phyloP scores from a whole-genome alignment of 768 basidiomycete genomes.

The Phanerochaete carnosa region DNA sequence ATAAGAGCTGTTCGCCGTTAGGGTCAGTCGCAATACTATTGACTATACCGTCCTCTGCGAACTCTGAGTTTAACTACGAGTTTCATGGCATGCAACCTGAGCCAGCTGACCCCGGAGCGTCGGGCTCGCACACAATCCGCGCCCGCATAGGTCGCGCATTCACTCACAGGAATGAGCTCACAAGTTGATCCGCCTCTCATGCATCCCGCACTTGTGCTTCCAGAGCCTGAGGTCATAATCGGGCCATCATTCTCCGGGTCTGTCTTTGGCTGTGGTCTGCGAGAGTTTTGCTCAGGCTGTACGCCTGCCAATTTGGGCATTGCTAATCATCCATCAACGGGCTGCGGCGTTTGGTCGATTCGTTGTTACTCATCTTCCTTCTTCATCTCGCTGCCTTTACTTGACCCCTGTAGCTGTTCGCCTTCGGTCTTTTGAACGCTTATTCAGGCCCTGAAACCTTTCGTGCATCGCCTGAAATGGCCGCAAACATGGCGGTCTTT shows the following conservation, averaged over 20 bases:
- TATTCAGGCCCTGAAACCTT: not conserved
- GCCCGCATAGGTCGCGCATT: not conserved
- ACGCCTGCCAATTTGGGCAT: not conserved
- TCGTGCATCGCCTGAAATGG: not conserved
- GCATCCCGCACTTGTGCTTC: not conserved
- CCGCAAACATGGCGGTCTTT: slow-evolving; percentile 3
- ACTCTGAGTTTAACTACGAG: not conserved
- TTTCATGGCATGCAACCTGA: too few species aligned
- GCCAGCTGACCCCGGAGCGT: not conserved
- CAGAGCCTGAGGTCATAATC: not conserved
- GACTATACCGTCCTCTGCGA: not conserved
- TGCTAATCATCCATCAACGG: not conserved
- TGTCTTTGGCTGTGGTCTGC: not conserved
- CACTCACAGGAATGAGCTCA: not conserved
- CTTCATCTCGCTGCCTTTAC: not conserved
- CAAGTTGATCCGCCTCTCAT: not conserved
- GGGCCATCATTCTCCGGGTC: not conserved
- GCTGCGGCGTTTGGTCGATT: not conserved
- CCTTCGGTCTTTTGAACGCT: not conserved
- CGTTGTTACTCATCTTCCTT: not conserved
- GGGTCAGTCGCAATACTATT: not conserved
- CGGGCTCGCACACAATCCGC: not conserved
- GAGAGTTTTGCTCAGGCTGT: not conserved
- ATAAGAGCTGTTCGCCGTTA: not conserved
- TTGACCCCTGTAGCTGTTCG: not conserved